These are phyloP conservation scores for Haplosporangium sp. DNA, from an alignment of 371 early-diverging fungal genomes.

Conservation along the genomic window DNA sequence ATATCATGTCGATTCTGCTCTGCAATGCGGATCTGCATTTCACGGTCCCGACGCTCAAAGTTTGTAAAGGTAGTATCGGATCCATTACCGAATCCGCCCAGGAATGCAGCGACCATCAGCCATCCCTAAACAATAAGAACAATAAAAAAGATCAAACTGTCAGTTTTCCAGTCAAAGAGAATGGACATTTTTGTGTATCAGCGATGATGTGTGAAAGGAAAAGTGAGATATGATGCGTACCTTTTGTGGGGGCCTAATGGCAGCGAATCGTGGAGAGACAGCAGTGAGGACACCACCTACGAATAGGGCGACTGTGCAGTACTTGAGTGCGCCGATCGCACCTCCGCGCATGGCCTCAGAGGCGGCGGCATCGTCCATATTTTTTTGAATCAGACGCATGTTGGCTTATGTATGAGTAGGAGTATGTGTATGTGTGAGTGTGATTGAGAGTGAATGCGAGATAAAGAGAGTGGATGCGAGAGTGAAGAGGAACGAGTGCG, in stretches of 20 bases:
- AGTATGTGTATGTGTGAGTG: not conserved
- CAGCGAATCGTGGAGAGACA: constrained; percentile 32
- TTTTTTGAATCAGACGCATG: constrained; percentile 53
- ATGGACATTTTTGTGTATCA: not conserved
- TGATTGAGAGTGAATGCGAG: not conserved
- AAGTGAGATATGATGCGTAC: constrained; percentile 6
- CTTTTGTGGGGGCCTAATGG: constrained; percentile 47
- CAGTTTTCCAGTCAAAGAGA: not conserved
- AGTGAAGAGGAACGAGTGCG: not conserved
- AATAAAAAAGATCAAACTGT: not conserved
- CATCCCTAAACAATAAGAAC: constrained; percentile 15
- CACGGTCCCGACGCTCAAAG: constrained; percentile 52
- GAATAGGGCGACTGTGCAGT: constrained; percentile 48
- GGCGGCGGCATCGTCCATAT: constrained; percentile 37
- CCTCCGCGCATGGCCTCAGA: constrained; percentile 52
- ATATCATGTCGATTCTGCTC: constrained; percentile 42
- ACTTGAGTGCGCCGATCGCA: constrained; percentile 43
- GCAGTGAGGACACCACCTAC: constrained; percentile 40
- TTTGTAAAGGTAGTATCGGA: constrained; percentile 51
- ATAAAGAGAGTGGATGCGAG: not conserved
- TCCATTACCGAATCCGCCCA: constrained; percentile 52
- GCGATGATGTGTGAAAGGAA: not conserved
- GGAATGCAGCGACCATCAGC: constrained; percentile 47
- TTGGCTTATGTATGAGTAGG: not conserved
- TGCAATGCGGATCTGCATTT: constrained; percentile 40